Conservation (phyloP, 176 grass and related monocot genomes). For the Carex littledalei region DNA sequence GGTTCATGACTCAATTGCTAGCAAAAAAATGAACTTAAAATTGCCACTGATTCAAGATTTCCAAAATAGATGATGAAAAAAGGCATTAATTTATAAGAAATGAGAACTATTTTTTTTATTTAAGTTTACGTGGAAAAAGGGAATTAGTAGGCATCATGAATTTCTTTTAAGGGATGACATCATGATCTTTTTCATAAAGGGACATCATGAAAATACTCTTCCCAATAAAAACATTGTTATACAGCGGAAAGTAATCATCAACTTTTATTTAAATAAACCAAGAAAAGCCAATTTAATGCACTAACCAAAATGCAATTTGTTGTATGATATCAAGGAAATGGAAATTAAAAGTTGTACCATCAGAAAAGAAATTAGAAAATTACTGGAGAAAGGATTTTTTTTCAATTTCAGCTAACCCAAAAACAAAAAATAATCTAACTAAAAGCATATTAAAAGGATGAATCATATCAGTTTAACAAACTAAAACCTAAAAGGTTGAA, state of each 20-base stretch:
- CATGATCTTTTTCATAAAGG: neutral
- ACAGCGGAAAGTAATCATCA: neutral
- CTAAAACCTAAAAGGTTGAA: neutral
- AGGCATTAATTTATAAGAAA: neutral
- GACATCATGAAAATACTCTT: neutral
- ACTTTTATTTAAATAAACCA: neutral
- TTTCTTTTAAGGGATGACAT: neutral
- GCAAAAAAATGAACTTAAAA: neutral
- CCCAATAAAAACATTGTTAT: neutral
- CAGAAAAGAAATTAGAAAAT: neutral
- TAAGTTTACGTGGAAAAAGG: neutral
- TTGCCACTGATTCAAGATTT: neutral
- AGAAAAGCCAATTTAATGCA: neutral
- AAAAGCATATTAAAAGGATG: neutral
- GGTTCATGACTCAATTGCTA: neutral
- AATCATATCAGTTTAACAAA: neutral
- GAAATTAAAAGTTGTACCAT: neutral
- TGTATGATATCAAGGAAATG: neutral
- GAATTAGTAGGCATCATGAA: neutral
- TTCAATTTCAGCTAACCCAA: neutral
- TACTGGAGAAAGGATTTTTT: neutral
- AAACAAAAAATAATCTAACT: neutral
- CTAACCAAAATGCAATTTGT: neutral
- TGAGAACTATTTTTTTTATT: neutral
- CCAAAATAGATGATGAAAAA: neutral